Conservation (phyloP, 1,139 yeast genomes). For the Spathaspora jeffriesii region DNA sequence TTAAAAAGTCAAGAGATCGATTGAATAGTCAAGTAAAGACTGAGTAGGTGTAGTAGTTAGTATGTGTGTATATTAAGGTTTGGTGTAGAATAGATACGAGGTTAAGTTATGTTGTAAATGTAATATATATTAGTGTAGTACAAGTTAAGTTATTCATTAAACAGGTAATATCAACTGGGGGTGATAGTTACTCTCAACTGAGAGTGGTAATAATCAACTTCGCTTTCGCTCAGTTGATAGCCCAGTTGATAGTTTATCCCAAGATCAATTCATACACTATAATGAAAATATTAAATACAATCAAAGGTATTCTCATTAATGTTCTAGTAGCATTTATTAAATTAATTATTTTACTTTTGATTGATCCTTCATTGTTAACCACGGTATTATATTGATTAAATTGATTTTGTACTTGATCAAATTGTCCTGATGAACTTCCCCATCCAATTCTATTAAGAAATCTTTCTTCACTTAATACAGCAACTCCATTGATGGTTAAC, state of each 20-base stretch:
- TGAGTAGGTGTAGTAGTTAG: not conserved
- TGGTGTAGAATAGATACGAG: no score
- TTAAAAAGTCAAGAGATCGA: constrained; percentile 84
- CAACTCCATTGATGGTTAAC: constrained; percentile 44
- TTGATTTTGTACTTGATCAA: constrained; percentile 17
- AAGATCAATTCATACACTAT: constrained; percentile 44
- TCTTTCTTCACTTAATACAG: constrained; percentile 49
- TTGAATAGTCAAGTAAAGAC: constrained; percentile 38
- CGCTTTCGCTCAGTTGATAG: no score
- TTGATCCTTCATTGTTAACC: constrained; percentile 22
- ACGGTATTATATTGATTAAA: constrained; percentile 28
- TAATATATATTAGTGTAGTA: no score
- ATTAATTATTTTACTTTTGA: constrained; percentile 39
- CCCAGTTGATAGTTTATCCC: constrained; percentile 25
- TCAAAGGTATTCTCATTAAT: constrained; percentile 47
- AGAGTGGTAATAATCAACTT: no score
- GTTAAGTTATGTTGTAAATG: no score
- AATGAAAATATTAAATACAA: constrained; percentile 37
- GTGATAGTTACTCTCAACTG: no score
- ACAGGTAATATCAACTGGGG: no score
- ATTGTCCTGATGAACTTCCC: constrained; percentile 23
- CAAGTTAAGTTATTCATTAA: no score
- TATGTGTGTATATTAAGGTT: not conserved
- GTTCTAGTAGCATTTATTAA: constrained; percentile 48
- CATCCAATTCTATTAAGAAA: constrained; percentile 49